Percentiles rank a stretch among this genome's conserved stretches.
These are phyloP conservation scores for Solanum verrucosum DNA, from an alignment of 257 asterid genomes.

Conservation along the genomic window DNA sequence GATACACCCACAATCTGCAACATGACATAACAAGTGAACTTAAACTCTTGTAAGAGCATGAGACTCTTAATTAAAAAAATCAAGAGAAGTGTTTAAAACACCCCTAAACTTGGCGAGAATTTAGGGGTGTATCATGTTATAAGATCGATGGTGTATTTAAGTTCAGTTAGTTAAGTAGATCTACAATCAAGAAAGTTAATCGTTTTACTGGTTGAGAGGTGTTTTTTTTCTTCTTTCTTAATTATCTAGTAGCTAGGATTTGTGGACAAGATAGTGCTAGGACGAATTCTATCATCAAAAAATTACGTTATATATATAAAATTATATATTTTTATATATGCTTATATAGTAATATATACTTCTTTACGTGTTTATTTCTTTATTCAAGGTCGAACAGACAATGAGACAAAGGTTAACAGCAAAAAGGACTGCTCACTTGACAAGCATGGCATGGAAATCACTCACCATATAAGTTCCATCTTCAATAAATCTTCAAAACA, in stretches of 20 bases:
- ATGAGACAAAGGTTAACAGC: slow-evolving; percentile 46
- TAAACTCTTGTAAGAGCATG: no score
- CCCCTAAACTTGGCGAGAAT: no score
- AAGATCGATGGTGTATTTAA: no score
- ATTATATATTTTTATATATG: no score
- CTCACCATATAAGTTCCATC: slow-evolving; percentile 10
- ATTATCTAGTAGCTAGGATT: background rate
- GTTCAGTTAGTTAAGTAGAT: background rate
- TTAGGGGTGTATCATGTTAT: no score
- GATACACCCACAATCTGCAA: background rate
- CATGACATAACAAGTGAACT: no score
- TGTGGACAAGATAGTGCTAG: background rate
- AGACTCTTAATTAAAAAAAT: no score
- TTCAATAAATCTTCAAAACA: background rate
- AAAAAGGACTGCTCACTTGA: slow-evolving; percentile 43
- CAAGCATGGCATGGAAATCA: slow-evolving; percentile 59
- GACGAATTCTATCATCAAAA: no score
- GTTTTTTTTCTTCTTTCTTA: no score
- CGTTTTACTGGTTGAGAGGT: background rate
- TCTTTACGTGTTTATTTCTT: background rate
- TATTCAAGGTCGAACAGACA: slow-evolving; percentile 78
- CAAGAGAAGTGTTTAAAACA: no score
- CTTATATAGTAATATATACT: background rate
- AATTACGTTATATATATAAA: no score
- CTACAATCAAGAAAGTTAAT: background rate